These are phyloP conservation scores for Sphaerulina vaccinii DNA, from an alignment of 2,329 filamentous ascomycete species.

Conservation along the genomic window DNA sequence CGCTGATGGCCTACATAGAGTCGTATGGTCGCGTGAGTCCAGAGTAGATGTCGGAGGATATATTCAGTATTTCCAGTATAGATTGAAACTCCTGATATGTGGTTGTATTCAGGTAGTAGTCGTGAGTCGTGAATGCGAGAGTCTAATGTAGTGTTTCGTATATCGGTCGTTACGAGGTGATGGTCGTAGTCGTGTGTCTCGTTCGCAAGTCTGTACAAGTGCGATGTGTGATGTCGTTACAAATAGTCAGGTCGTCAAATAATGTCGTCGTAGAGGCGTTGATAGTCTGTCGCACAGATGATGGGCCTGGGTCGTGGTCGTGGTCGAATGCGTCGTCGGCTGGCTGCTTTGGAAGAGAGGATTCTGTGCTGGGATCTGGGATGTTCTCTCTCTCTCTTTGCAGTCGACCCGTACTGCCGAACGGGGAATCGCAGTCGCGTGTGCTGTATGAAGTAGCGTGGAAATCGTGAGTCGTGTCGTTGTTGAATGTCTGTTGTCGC, in stretches of 20 bases:
- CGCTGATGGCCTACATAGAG: conserved; percentile 1
- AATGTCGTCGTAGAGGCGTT: background rate
- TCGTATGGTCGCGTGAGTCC: background rate
- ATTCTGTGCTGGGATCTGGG: background rate
- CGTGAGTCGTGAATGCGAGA: background rate
- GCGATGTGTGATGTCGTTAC: background rate
- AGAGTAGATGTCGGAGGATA: background rate
- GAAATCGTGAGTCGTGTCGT: background rate
- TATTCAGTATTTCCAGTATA: background rate
- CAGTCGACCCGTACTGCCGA: conserved; percentile 7
- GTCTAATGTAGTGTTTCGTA: background rate
- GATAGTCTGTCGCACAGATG: background rate
- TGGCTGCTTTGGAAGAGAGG: background rate
- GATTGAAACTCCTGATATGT: background rate
- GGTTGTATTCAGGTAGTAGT: background rate
- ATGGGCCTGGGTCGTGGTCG: background rate
- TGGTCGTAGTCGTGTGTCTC: conserved; percentile 2
- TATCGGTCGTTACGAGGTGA: background rate
- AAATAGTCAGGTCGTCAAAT: background rate
- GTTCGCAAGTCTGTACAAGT: background rate
- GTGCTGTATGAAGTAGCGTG: background rate
- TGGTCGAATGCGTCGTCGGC: background rate
- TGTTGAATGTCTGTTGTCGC: background rate
- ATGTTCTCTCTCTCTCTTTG: no score
- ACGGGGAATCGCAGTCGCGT: conserved; percentile 3